Percentiles rank a stretch among this genome's conserved stretches.
These are phyloP conservation scores for Phycomyces blakesleeanus DNA, from an alignment of 192 early-diverging fungal species.

Conservation along the genomic window DNA sequence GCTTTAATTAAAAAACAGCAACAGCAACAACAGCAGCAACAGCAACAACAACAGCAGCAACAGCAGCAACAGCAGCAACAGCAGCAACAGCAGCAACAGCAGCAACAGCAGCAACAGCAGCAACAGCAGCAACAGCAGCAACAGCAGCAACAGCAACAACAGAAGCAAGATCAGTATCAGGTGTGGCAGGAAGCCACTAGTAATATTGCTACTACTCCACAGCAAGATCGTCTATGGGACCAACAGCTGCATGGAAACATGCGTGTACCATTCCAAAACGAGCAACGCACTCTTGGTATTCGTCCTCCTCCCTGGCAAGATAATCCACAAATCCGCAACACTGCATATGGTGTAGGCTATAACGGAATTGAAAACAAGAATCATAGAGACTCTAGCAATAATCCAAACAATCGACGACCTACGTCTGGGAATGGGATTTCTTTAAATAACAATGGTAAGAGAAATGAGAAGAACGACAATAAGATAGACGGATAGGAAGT, in stretches of 20 bases:
- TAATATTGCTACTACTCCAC: neutral
- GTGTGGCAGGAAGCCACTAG: neutral
- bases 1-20: conserved; percentile 5
- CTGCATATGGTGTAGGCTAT: neutral
- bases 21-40: conserved; percentile 2
- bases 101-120: conserved; percentile 4
- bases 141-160: neutral
- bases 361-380: neutral
- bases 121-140: conserved; percentile 1
- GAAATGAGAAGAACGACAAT: too few species aligned
- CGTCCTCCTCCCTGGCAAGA: conserved; percentile 23
- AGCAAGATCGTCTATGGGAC: neutral
- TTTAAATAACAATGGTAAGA: too few species aligned
- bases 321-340: neutral
- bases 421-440: too few species aligned
- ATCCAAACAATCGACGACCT: neutral
- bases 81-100: conserved; percentile 1
- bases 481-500: too few species aligned
- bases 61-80: conserved; percentile 10
- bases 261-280: neutral
- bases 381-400: neutral
- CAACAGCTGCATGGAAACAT: neutral
- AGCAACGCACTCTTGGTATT: conserved; percentile 6
- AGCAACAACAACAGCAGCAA: conserved; percentile 13
- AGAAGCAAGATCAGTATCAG: conserved; percentile 4